Evolutionary conservation across 1,139 yeast species (phyloP).

Genomic region (Hanseniaspora sp.): DNA sequence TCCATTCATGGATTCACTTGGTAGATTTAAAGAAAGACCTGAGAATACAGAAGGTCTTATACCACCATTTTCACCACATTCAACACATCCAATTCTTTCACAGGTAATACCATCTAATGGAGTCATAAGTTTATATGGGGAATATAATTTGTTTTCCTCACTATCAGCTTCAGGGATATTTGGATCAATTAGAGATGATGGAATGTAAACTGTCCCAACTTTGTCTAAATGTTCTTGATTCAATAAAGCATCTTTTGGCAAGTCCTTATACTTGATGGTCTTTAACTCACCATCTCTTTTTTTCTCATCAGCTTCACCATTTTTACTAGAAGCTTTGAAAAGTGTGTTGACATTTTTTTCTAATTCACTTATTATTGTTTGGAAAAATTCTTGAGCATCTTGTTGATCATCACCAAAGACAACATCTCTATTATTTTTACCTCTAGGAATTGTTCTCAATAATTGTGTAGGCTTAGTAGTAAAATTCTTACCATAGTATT

Average conservation of each 20-base stretch:
- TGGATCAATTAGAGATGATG: constrained; percentile 65
- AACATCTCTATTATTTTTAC: constrained; percentile 57
- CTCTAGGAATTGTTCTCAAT: constrained; percentile 62
- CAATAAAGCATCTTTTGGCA: constrained; percentile 29
- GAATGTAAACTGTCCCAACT: constrained; percentile 55
- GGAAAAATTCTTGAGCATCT: constrained; percentile 91
- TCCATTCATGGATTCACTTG: constrained; percentile 35
- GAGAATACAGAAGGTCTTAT: constrained; percentile 71
- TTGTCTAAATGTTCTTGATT: constrained; percentile 46
- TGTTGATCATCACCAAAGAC: constrained; percentile 81
- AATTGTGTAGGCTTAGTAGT: constrained; percentile 60
- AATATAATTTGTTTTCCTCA: constrained; percentile 32
- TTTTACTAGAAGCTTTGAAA: constrained; percentile 6
- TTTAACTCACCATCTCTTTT: constrained; percentile 14
- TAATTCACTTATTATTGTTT: constrained; percentile 57
- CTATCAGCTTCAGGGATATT: constrained; percentile 31
- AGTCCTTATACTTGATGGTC: constrained; percentile 25
- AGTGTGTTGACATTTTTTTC: constrained; percentile 45
- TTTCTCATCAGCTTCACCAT: constrained; percentile 4
- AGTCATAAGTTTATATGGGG: constrained; percentile 52
- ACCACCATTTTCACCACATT: constrained; percentile 90
- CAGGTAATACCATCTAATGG: constrained; percentile 86
- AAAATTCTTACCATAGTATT: constrained; percentile 39
- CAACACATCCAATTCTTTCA: constrained; percentile 76
- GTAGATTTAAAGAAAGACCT: constrained; percentile 67